Percentiles rank a stretch among this genome's conserved stretches.
These are phyloP conservation scores for Hura crepitans DNA, from an alignment of 441 rosid genomes.

Conservation along the genomic window DNA sequence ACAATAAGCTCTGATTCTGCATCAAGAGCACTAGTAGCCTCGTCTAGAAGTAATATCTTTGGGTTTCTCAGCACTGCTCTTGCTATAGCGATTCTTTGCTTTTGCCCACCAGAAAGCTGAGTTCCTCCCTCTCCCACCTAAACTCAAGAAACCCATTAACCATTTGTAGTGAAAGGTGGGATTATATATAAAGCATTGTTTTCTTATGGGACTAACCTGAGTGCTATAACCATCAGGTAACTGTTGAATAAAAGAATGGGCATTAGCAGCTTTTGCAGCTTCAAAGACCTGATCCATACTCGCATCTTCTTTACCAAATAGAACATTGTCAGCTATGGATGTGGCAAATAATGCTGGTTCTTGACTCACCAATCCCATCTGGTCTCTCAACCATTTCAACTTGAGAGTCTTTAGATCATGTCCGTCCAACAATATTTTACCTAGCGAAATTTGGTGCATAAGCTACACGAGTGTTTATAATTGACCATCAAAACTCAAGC, in stretches of 20 bases:
- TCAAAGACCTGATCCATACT: constrained; percentile 39
- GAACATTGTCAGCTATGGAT: constrained; percentile 55
- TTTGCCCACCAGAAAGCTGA: constrained; percentile 89
- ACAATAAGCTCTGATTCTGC: constrained; percentile 71
- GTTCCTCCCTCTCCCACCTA: constrained; percentile 91
- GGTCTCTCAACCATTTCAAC: constrained; percentile 72
- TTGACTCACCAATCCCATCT: constrained; percentile 81
- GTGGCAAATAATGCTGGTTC: constrained; percentile 82
- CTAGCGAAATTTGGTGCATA: constrained; percentile 28
- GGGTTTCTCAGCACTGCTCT: constrained; percentile 74
- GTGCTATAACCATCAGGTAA: constrained; percentile 64
- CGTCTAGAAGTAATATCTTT: constrained; percentile 70
- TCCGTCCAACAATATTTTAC: constrained; percentile 61
- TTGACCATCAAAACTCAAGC: background rate
- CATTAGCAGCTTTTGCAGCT: constrained; percentile 78
- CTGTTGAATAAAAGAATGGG: constrained; percentile 60
- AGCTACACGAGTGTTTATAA: constrained; percentile 2
- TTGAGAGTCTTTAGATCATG: constrained; percentile 47
- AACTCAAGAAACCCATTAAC: constrained; percentile 17
- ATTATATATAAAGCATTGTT: background rate
- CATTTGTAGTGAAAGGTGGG: background rate
- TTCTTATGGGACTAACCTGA: constrained; percentile 38
- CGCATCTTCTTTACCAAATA: constrained; percentile 61
- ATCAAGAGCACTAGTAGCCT: constrained; percentile 88
- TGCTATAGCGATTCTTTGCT: constrained; percentile 81